Conservation (phyloP, 768 basidiomycete species). For the Scleroderma bovista region DNA sequence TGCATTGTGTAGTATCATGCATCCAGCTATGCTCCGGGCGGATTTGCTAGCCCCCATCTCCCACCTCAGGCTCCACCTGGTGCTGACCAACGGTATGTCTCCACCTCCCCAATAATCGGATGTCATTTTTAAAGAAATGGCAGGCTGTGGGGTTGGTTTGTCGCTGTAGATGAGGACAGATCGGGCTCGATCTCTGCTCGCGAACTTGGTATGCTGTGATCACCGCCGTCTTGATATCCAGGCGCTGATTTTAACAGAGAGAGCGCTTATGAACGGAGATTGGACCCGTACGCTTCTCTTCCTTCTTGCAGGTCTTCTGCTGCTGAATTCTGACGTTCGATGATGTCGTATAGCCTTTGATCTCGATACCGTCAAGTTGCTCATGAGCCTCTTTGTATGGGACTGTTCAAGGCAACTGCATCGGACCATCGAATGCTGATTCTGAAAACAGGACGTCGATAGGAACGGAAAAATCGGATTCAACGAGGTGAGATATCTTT, state of each 20-base stretch:
- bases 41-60: constrained; percentile 6
- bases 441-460: constrained; percentile 50
- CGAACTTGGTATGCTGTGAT: constrained; percentile 56
- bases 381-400: constrained; percentile 75
- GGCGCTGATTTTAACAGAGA: constrained; percentile 28
- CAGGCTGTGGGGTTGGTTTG: constrained; percentile 74
- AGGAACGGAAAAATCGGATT: constrained; percentile 76
- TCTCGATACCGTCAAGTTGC: constrained; percentile 78
- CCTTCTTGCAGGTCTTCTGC: not conserved
- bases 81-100: constrained; percentile 68
- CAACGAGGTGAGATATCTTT: constrained; percentile 47
- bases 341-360: constrained; percentile 55
- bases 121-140: not conserved
- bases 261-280: constrained; percentile 55
- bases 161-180: constrained; percentile 60
- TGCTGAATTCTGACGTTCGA: not conserved
- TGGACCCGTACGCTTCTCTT: constrained; percentile 59
- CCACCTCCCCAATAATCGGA: not conserved
- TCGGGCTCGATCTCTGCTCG: constrained; percentile 59
- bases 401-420: not conserved
- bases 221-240: not conserved
- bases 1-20: not conserved
- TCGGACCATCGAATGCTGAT: not conserved
- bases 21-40: constrained; percentile 10
- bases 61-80: constrained; percentile 39